Evolutionary conservation across 108 stramenopile species (phyloP), one percentile per base, ranked within the genome.

Genomic region (Nitzschia sp.): DNA sequence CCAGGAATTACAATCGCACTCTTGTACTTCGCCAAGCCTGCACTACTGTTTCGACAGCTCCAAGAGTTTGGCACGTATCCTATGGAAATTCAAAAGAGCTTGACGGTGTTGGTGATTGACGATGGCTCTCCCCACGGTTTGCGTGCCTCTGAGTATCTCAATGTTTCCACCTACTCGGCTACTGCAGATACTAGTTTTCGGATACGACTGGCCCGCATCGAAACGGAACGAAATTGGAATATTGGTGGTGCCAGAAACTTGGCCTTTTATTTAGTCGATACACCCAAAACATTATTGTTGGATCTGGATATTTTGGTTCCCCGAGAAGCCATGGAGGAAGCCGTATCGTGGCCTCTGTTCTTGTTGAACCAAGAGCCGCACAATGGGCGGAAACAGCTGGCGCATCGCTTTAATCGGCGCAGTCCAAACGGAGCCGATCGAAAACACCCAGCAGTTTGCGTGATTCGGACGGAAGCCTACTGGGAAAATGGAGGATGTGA

Each of bases 401-500:
- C 66, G 3, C 73, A 75, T 53, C 53, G 63, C 8, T 75, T 75
- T 57, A 68, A 60, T 55, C 73, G 73, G 8, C 32, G 45, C 13
- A 17, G 30, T 25, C 17, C 33, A 4, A 44, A 75, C 30, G 59
- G 59, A 5, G 31, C 33, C 9, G 33, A 22, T 5, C 13, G 32
- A 6, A 15, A 33, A 8, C 73, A 75, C n/a, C 73, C 65, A 21
- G 65, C 58, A 31, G 56, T 66, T 3, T 45, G 55, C 19, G 23
- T 75, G 17, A 17, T 75, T 3, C 45, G 52, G 11, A 44, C 55
- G 3, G 27, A 23, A 8, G 73, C 65, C 32, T 75, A 67, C 31
- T 75, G 66, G 66, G 47, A 67, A 33, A 62, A 25, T 53, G 73
- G 73, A 34, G 73, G 73, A 38, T 66, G 65, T 31, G 73, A 75